Base-by-base conservation (phyloP, 495 filamentous ascomycete species). In the Daldinia grandis region DNA sequence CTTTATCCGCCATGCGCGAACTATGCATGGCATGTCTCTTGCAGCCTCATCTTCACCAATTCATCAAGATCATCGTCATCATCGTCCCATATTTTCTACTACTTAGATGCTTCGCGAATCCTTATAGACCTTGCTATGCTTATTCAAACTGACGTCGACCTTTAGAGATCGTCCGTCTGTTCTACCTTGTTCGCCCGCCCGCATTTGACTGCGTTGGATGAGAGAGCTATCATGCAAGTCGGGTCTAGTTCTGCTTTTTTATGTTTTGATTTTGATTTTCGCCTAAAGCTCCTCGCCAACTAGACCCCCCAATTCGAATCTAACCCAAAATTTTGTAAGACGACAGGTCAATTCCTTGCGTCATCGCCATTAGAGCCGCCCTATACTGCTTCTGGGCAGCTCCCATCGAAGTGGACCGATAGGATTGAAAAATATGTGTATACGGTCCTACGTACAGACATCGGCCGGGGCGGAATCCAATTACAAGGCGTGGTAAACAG, bases 281-380 rank as follows among this genome's bases (percentile, higher is more conserved):
- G 70, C 70, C 64, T 73, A 73, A 66, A 69, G 42, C 70, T 69
- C 64, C 53, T 57, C 56, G 21, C 58, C 54, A 64, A 64, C 69
- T 42, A 62, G 15, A 64, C 53, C 56, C 49, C 61, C 35, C 65
- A 53, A 56, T 66, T 61, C 51, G n/a, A 62, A 69, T 73, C 70
- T 69, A 57, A 61, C 42, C 57, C 44, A 35, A 38, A 58, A 58
- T 66, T 37, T 53, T 27, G 61, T 40, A 69, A 73, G 70, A 66
- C 70, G 65, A 73, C 51, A 73, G 51, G 62, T 73, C 70, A 73
- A 58, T 73, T 73, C 19, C 59, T 69, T 73, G 70, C 70, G 70
- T 73, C 70, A 73, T 73, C 62, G 50, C 28, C 25, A 53, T 62
- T n/a, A 59, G 70, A 73, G 57, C 62, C 65, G 69, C 64, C 69